Base-by-base conservation (phyloP, 2,329 filamentous ascomycete species). In the Trichophyton benhamiae region DNA sequence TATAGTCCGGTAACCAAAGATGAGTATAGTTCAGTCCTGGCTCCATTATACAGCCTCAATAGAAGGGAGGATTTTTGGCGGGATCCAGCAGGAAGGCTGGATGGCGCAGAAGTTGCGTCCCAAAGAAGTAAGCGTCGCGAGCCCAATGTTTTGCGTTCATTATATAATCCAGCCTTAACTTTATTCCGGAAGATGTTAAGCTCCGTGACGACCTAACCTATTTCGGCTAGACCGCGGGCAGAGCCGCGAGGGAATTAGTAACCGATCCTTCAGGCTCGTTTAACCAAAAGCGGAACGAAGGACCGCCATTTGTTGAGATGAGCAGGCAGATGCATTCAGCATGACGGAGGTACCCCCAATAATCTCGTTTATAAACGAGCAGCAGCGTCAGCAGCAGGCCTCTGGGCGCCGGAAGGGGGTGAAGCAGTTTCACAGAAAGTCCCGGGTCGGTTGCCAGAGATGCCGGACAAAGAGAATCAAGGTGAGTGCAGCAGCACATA, bases 371-470 rank as follows among this genome's bases (percentile, higher is more conserved):
- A 20, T 48, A 20, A 48, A 48, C 44, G 44, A 48, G 17, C n/a
- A 22, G 44, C 44, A 20, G n/a, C n/a, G 17, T 1, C 27, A 30
- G 44, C 15, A 48, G n/a, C 20, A 11, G 44, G 20, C 9, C 11
- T 6, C 20, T 11, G n/a, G 44, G 44, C 44, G 15, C 22, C 44
- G 44, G 44, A 48, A 48, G 11, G 20, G 44, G 11, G 44, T 38
- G 33, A 58, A 58, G 17, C 55, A 58, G 27, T 58, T 58, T 15
- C 55, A 58, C 30, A 58, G 55, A 41, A 58, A 58, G n/a, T 58
- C 55, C 27, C 55, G 55, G 2, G 41, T 42, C 17, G 55, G 55
- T 6, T 58, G 55, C 36, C 55, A 58, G 41, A 38, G 55, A 20
- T 58, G 55, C 41, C 33, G 55, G n/a, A 58, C 55, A n/a, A 38